Evolutionary conservation across 495 filamentous ascomycete species (phyloP), one percentile per base, ranked within the genome.

Genomic region (Penicillium canariense): DNA sequence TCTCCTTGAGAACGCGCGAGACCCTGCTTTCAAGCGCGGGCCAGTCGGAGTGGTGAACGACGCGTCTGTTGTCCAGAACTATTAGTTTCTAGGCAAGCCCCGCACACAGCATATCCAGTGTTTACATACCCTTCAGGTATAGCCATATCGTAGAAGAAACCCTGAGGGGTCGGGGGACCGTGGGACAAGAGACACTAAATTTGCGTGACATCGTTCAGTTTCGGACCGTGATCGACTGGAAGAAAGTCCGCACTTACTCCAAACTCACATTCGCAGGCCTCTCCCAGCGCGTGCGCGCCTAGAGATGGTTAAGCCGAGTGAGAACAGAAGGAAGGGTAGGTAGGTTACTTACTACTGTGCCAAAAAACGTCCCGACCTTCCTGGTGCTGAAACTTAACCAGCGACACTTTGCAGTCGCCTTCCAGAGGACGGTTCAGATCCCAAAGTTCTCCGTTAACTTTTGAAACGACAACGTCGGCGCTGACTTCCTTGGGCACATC

Each of bases 71-170:
- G 3, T 6, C 5, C 20, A 26, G 15, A 28, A 9, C 35, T 5
- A 46, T 53, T 53, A 53, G 50, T 17, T 28, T 15, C 18, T 0
- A 17, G 30, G 2, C 45, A 32, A 0, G 9, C 3, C 26, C 12
- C 22, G 2, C 30, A 23, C 35, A 43, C 15, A 30, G 48, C 50
- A 22, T 12, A 3, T 10, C 9, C 9, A 10, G 12, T 22, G n/a
- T 14, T 40, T 23, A 60, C 71, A 39, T 75, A 84, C 61, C 81
- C 83, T 22, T 84, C 87, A 22, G 87, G 86, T 18, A 96, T 81
- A 14, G 85, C 86, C 91, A 97, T 96, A 66, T 98, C 93, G 71
- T 97, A 97, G 78, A 95, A 97, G 81, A 97, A 98, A 31, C 95
- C 94, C 70, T 92, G 86, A 12, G 92, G 85, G 28, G 90, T 90